Evolutionary conservation across 306 rosid genomes (phyloP).

Genomic region (Rubus idaeus): DNA sequence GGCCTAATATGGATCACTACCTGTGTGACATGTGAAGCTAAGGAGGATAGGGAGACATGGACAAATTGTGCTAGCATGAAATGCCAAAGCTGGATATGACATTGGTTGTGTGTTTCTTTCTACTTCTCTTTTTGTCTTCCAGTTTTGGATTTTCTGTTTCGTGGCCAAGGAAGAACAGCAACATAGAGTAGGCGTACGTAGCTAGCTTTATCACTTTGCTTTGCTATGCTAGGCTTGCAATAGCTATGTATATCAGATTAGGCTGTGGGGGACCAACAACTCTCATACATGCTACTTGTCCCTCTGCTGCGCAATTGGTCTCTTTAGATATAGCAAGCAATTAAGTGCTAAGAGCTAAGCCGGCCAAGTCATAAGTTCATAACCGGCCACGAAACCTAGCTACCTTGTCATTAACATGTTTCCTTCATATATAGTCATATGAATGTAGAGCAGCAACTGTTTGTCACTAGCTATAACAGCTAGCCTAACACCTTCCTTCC

Average conservation of each 20-base stretch:
- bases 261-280: slow-evolving; percentile 39
- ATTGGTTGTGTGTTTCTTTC: slow-evolving; percentile 35
- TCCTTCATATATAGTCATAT: not conserved
- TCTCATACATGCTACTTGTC: not conserved
- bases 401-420: not conserved
- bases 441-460: not conserved
- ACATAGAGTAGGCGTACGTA: not conserved
- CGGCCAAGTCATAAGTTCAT: not conserved
- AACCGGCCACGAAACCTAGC: not conserved
- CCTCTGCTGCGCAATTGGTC: not conserved
- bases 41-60: slow-evolving; percentile 54
- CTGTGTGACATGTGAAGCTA: slow-evolving; percentile 47
- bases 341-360: not conserved
- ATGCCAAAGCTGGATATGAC: slow-evolving; percentile 43
- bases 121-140: slow-evolving; percentile 44
- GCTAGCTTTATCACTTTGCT: slow-evolving; percentile 21
- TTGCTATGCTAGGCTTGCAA: slow-evolving; percentile 24
- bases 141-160: slow-evolving; percentile 38
- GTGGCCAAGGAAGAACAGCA: slow-evolving; percentile 36
- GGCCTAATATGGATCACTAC: slow-evolving; percentile 38
- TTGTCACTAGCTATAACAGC: not conserved
- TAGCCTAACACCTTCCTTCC: no score
- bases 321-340: not conserved
- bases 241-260: slow-evolving; percentile 10
- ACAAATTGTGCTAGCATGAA: slow-evolving; percentile 53